Evolutionary conservation across 2,329 filamentous ascomycete genomes (phyloP), one percentile per base, ranked within the genome.

Genomic region (Trichoderma arundinaceum): DNA sequence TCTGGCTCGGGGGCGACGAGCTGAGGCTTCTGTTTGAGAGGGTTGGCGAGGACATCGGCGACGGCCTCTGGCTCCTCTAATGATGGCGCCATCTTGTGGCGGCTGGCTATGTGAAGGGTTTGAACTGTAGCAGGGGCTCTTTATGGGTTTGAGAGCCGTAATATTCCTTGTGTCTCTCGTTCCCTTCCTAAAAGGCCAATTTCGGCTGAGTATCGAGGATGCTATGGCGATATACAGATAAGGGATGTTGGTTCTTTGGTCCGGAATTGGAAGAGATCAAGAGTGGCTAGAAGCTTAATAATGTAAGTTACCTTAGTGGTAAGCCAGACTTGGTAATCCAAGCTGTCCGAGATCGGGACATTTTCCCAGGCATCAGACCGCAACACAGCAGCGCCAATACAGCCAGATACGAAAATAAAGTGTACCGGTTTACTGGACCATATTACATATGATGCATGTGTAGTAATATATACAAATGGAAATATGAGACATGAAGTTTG

Each of bases 1-100:
- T 98, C 93, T 81, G 94, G 94, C 76, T 98, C 94, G 46, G 95
- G 94, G 19, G 95, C 95, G 69, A 98, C 91, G 62, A 99, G 90
- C 69, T 92, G 85, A 1, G 94, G 93, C 59, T 91, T 89, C 64
- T 86, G 83, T 77, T 93, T 93, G 65, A 94, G 82, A 7, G 92
- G 90, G 74, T 92, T 90, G 71, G 88, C 82, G 71, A 96, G 82
- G 68, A 93, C 90, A 66, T 92, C 89, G 68, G 89, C 83, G 59
- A 89, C 83, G 44, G 84, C 76, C 62, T 86, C 84, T 57, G 90
- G 85, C 72, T 90, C 88, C 80, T 96, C 90, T 51, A 96, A 81
- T 28, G 90, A 92, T 17, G 92, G 92, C 62, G 92, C 89, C 92
- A 96, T 96, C 51, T 64, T 74, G 66, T 17, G 22, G 46, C 48